phyloP scores from a whole-genome alignment of 2,329 filamentous ascomycete species.

The Capronia coronata region DNA sequence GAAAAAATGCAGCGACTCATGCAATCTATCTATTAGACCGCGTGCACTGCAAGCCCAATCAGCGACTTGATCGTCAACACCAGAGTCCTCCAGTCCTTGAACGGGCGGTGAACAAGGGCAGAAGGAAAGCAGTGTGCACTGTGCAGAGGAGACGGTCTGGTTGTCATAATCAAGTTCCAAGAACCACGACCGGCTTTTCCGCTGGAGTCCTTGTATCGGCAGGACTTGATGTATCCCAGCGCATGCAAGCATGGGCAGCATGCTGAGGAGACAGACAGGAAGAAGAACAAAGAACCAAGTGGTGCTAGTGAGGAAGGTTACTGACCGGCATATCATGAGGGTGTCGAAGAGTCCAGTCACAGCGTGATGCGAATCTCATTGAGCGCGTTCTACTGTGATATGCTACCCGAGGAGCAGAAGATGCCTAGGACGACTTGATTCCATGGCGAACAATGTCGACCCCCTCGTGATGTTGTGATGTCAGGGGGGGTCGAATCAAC shows the following conservation, averaged over 20 bases:
- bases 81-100: slow-evolving; percentile 6
- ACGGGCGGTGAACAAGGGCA: slow-evolving; percentile 3
- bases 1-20: slow-evolving; percentile 20
- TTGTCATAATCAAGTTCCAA: not conserved
- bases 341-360: not conserved
- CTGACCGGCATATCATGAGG: not conserved
- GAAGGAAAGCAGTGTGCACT: not conserved
- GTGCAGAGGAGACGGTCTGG: slow-evolving; percentile 5
- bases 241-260: not conserved
- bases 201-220: not conserved
- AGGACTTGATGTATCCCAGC: not conserved
- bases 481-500: slow-evolving; percentile 4
- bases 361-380: not conserved
- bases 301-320: not conserved
- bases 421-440: not conserved
- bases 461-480: slow-evolving; percentile 12
- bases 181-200: not conserved
- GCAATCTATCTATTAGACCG: slow-evolving; percentile 23
- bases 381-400: not conserved
- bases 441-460: not conserved
- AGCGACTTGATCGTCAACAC: slow-evolving; percentile 13
- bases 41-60: slow-evolving; percentile 14
- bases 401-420: not conserved
- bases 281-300: not conserved
- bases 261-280: not conserved